phyloP scores from a whole-genome alignment of 2,329 filamentous ascomycete species.

The Aspergillus persii region DNA sequence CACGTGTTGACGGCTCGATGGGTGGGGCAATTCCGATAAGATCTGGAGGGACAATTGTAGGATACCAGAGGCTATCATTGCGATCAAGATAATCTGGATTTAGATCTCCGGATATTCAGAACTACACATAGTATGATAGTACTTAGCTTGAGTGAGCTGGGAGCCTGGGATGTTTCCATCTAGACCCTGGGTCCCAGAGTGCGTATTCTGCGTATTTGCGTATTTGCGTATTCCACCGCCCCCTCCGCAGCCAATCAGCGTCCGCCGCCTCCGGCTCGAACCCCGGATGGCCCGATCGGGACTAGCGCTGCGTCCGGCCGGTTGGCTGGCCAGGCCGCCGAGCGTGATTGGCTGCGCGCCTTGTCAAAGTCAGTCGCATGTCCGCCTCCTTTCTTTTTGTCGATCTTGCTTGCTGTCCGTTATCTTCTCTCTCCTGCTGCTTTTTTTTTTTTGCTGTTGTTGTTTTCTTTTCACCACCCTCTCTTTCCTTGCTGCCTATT shows the following conservation, averaged over 20 bases:
- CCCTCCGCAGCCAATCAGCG: background rate
- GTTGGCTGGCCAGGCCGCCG: conserved; percentile 6
- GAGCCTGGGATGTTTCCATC: background rate
- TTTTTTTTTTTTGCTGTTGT: conserved; percentile 9
- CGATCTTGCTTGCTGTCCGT: conserved; percentile 3
- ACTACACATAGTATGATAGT: no score
- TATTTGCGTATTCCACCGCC: background rate
- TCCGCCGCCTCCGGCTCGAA: background rate
- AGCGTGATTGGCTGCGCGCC: conserved; percentile 17
- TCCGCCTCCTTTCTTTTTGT: conserved; percentile 22
- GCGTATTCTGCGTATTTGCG: background rate
- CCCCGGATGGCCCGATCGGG: conserved; percentile 12
- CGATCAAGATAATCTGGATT: no score
- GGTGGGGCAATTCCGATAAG: background rate
- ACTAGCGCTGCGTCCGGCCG: conserved; percentile 1
- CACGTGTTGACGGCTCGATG: background rate
- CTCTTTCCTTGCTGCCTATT: background rate
- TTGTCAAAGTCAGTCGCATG: conserved; percentile 15
- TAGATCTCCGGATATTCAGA: no score
- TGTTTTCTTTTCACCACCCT: conserved; percentile 1
- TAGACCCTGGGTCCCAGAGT: background rate
- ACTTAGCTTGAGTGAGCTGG: no score
- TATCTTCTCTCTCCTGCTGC: conserved; percentile 2
- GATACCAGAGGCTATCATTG: no score
- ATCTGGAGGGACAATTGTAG: background rate